Conservation (phyloP, 768 basidiomycete genomes). For the Austroboletus eburneus region DNA sequence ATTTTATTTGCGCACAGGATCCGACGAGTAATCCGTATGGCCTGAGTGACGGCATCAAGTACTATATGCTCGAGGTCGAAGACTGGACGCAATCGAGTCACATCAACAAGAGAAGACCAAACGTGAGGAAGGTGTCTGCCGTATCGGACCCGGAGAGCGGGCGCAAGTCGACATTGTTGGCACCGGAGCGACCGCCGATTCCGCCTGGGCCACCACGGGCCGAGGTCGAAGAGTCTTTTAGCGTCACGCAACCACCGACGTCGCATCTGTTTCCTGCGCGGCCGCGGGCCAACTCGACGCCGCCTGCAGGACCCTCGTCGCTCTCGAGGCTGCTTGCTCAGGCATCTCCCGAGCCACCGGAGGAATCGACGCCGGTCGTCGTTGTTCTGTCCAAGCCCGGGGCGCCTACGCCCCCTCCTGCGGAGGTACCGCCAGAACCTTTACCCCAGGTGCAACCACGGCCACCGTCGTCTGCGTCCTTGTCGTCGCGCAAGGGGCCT, state of each 20-base stretch:
- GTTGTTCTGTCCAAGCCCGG: slow-evolving; percentile 27
- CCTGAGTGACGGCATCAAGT: slow-evolving; percentile 84
- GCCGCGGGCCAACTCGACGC: slow-evolving; percentile 61
- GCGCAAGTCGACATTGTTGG: slow-evolving; percentile 22
- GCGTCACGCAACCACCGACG: slow-evolving; percentile 58
- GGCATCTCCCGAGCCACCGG: slow-evolving; percentile 43
- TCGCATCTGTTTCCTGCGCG: slow-evolving; percentile 65
- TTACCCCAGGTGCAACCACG: slow-evolving; percentile 32
- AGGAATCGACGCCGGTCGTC: slow-evolving; percentile 29
- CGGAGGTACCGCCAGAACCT: background rate
- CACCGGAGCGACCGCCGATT: slow-evolving; percentile 17
- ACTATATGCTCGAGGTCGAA: slow-evolving; percentile 90
- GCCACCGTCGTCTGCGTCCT: slow-evolving; percentile 19
- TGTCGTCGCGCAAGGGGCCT: slow-evolving; percentile 2
- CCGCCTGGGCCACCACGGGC: slow-evolving; percentile 62
- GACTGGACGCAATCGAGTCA: slow-evolving; percentile 81
- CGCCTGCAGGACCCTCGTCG: slow-evolving; percentile 70
- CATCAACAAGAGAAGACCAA: slow-evolving; percentile 54
- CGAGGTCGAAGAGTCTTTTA: slow-evolving; percentile 72
- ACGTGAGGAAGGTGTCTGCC: slow-evolving; percentile 46
- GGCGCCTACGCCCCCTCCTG: slow-evolving; percentile 28
- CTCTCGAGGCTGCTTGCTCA: slow-evolving; percentile 77
- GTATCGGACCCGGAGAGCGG: slow-evolving; percentile 38
- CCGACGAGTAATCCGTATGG: slow-evolving; percentile 85
- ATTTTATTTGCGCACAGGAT: slow-evolving; percentile 45